phyloP scores from a whole-genome alignment of 805 yeast genomes.

The Sporopachydermia lactativora region DNA sequence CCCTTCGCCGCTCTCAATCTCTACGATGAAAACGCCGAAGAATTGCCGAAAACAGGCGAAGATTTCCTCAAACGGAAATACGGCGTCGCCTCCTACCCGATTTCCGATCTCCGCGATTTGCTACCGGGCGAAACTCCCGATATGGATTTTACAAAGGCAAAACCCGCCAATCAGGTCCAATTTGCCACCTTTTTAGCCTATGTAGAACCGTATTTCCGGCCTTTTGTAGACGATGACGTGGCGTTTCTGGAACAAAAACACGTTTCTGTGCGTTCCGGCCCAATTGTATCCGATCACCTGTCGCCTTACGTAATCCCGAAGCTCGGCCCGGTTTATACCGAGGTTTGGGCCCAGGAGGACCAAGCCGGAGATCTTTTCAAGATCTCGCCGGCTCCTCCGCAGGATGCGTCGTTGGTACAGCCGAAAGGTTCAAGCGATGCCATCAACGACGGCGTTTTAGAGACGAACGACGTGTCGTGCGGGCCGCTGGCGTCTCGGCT shows the following conservation, averaged over 20 bases:
- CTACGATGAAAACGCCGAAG: constrained; percentile 44
- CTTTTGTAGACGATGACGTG: constrained; percentile 68
- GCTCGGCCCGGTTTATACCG: constrained; percentile 69
- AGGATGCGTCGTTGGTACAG: constrained; percentile 22
- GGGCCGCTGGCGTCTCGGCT: constrained; percentile 86
- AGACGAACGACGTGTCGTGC: constrained; percentile 64
- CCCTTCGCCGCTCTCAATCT: constrained; percentile 58
- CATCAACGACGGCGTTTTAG: constrained; percentile 46
- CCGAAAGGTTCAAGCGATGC: constrained; percentile 50
- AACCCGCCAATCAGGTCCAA: constrained; percentile 84
- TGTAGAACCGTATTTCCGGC: constrained; percentile 74
- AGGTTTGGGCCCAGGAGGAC: constrained; percentile 81
- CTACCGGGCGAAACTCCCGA: constrained; percentile 86
- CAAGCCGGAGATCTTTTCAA: constrained; percentile 21
- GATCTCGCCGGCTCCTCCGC: constrained; percentile 34
- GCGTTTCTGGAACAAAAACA: constrained; percentile 51
- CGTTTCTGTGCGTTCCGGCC: constrained; percentile 35
- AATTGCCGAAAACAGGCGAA: constrained; percentile 50
- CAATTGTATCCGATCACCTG: constrained; percentile 17
- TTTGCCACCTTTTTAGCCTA: constrained; percentile 76
- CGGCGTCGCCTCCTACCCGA: constrained; percentile 87
- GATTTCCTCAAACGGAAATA: constrained; percentile 64
- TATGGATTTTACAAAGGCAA: constrained; percentile 69
- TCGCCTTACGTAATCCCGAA: constrained; percentile 74
- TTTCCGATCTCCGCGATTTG: constrained; percentile 53